These are phyloP conservation scores for Pseudogymnoascus sp. DNA, from an alignment of 2,329 filamentous ascomycete species.

Conservation along the genomic window DNA sequence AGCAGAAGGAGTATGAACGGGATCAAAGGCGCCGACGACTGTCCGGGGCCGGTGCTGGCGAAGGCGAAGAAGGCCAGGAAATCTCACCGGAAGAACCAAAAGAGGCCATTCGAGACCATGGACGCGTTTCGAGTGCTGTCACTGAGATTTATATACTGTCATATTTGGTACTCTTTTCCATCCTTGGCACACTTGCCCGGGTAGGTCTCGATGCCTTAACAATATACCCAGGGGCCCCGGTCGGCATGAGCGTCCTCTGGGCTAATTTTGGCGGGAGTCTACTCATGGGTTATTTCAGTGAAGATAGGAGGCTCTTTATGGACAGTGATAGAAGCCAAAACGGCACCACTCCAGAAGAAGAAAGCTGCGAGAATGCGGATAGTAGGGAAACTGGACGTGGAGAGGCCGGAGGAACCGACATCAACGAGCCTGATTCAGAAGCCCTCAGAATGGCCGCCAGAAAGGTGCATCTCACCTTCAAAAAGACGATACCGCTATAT, in stretches of 20 bases:
- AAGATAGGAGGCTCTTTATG: constrained; percentile 70
- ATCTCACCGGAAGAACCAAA: not conserved
- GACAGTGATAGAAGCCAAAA: constrained; percentile 30
- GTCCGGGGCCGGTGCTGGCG: not conserved
- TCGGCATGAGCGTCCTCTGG: constrained; percentile 73
- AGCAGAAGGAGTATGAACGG: constrained; percentile 7
- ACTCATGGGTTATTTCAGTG: constrained; percentile 76
- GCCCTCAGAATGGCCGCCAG: constrained; percentile 35
- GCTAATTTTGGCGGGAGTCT: constrained; percentile 78
- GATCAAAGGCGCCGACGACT: not conserved
- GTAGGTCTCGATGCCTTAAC: constrained; percentile 75
- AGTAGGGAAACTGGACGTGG: constrained; percentile 11
- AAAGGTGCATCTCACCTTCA: constrained; percentile 55
- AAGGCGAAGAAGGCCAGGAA: not conserved
- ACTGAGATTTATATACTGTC: constrained; percentile 66
- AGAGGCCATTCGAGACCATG: not conserved
- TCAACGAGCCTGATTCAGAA: constrained; percentile 13
- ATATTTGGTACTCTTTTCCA: constrained; percentile 77
- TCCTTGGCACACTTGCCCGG: constrained; percentile 76
- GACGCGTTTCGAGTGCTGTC: constrained; percentile 37
- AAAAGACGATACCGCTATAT: constrained; percentile 84
- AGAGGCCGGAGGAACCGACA: constrained; percentile 12
- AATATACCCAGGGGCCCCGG: constrained; percentile 67
- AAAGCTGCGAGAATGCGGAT: constrained; percentile 18
- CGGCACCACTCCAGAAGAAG: constrained; percentile 30